Evolutionary conservation across 2,329 filamentous ascomycete genomes (phyloP).

Genomic region (Knoxdaviesia capensis): DNA sequence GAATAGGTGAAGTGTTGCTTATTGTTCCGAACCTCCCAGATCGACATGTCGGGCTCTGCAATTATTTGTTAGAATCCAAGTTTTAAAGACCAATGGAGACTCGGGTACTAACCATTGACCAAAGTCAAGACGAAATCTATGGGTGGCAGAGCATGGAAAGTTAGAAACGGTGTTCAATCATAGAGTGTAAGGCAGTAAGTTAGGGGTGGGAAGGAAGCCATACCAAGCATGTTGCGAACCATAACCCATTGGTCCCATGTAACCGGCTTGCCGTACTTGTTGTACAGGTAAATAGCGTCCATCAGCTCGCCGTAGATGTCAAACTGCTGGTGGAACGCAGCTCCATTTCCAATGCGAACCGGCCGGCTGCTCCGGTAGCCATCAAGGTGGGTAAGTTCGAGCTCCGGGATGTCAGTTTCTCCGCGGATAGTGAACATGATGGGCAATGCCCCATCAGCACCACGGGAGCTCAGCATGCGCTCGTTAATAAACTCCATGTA

Average conservation of each 20-base stretch:
- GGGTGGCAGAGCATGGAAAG: neutral
- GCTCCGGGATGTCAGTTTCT: conserved; percentile 53
- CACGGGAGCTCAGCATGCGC: conserved; percentile 41
- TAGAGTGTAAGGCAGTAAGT: too few species aligned
- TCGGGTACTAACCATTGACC: conserved; percentile 24
- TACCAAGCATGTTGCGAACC: conserved; percentile 44
- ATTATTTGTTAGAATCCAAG: conserved; percentile 4
- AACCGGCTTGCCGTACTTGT: conserved; percentile 59
- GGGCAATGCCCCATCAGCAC: conserved; percentile 40
- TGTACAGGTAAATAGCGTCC: conserved; percentile 60
- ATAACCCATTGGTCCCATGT: conserved; percentile 60
- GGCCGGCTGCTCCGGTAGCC: conserved; percentile 52
- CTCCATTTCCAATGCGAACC: conserved; percentile 59
- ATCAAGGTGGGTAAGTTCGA: conserved; percentile 47
- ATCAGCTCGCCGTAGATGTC: conserved; percentile 66
- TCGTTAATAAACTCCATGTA: conserved; percentile 66
- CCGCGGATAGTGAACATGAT: conserved; percentile 71
- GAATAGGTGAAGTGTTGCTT: conserved; percentile 65
- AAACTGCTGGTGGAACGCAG: conserved; percentile 56
- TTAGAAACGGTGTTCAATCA: neutral
- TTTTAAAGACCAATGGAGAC: too few species aligned
- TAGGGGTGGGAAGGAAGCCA: too few species aligned
- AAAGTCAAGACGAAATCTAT: conserved; percentile 50
- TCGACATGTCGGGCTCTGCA: conserved; percentile 54
- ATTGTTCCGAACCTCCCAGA: conserved; percentile 61